A percentile compares a stretch with the other conserved stretches of the same genome.
Evolutionary conservation across 2,329 filamentous ascomycete genomes (phyloP).

Genomic region (Ceratocystis cubensis): DNA sequence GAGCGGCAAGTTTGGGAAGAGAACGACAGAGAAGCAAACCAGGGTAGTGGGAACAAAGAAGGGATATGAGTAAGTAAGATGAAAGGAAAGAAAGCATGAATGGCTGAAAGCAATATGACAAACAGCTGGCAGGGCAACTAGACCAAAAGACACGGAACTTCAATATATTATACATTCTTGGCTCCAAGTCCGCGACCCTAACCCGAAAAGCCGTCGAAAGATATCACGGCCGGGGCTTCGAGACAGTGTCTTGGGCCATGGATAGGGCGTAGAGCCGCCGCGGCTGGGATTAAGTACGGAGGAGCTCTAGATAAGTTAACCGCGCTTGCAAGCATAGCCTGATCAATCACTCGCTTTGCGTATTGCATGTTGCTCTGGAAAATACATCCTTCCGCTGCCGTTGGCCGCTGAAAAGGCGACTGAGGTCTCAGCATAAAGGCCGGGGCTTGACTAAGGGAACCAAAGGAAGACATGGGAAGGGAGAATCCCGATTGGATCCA

Average conservation of each 20-base stretch:
- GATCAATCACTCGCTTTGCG: too few relatives aligned
- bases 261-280: too few relatives aligned
- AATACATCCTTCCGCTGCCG: too few relatives aligned
- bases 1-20: not conserved
- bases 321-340: too few relatives aligned
- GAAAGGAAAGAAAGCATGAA: not conserved
- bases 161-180: too few relatives aligned
- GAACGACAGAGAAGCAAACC: not conserved
- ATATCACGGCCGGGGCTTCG: not conserved
- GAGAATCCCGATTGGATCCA: not conserved
- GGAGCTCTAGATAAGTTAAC: too few relatives aligned
- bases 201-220: not conserved
- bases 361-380: too few relatives aligned
- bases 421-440: too few relatives aligned
- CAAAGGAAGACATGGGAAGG: too few relatives aligned
- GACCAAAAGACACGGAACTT: too few relatives aligned
- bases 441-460: not conserved
- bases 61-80: not conserved
- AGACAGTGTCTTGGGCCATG: not conserved
- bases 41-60: not conserved
- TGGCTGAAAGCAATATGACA: not conserved
- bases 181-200: not conserved
- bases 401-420: too few relatives aligned
- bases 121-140: not conserved
- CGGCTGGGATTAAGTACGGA: too few relatives aligned